Evolutionary conservation across 108 stramenopile species (phyloP), one percentile per base, ranked within the genome.

Genomic region (Conticribra guillardii): DNA sequence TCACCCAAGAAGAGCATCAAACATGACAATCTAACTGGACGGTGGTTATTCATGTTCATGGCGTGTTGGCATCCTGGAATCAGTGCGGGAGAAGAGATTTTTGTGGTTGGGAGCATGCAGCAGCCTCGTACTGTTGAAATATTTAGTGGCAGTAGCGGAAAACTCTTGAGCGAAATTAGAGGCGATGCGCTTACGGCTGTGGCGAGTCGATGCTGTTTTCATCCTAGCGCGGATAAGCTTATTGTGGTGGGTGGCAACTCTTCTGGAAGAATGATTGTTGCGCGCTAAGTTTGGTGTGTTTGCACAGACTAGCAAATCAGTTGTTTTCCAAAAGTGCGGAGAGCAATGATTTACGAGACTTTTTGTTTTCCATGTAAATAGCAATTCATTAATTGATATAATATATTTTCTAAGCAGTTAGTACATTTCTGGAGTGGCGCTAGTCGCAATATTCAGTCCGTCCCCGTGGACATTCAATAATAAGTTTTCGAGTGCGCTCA

Each of bases 21-120:
- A 17, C 94, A 95, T 69, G 85, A 95, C 69, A 95, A 95, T 61
- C 62, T 60, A 41, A 95, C 94, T 9, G 94, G 94, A 11, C 77
- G 91, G 23, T 95, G 89, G 89, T 64, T 95, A 30, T 81, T 78
- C 8, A 94, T 89, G 7, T 88, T 94, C 50, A 87, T 83, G 85
- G 89, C 92, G 17, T 24, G 57, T 24, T 94, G 92, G 92, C 89
- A 91, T 74, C 89, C 88, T 9, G 31, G n/a, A 18, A 18, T 62
- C 2, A 45, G 68, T n/a, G 14, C 46, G 0, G 24, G 32, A 4
- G 82, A 87, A 52, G 83, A 85, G 44, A 68, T 89, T 16, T 95
- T 95, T 62, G 84, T 87, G 22, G 81, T 78, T 3, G 94, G 94
- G 7, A 88, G 88, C 47, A 93, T 95, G 94, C 30, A 60, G 11